Conservation (phyloP, 75 land plant genomes). For the Picea glauca region DNA sequence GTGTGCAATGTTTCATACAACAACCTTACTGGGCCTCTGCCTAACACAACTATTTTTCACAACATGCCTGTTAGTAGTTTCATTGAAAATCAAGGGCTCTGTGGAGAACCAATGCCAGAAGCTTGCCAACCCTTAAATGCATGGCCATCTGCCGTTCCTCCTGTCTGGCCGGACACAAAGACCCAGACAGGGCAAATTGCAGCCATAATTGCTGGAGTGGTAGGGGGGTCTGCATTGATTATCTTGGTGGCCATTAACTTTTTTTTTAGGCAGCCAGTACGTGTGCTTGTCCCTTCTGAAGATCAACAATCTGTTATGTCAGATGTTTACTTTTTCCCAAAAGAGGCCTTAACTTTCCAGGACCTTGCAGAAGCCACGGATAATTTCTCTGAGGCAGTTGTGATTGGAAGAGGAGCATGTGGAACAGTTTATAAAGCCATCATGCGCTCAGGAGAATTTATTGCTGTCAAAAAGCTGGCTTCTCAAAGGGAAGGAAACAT, state of each 20-base stretch:
- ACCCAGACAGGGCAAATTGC: conserved; percentile 38
- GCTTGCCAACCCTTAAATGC: conserved; percentile 14
- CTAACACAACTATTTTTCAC: conserved; percentile 38
- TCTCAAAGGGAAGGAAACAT: conserved; percentile 62
- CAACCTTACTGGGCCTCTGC: conserved; percentile 67
- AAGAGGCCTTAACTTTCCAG: conserved; percentile 56
- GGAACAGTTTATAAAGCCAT: conserved; percentile 87
- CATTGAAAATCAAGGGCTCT: conserved; percentile 71
- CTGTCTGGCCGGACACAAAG: neutral
- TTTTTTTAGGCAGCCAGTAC: conserved; percentile 47
- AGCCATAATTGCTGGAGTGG: conserved; percentile 47
- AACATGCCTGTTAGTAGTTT: conserved; percentile 64
- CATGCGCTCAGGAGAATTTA: conserved; percentile 45
- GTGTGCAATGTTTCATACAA: conserved; percentile 71
- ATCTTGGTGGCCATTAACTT: conserved; percentile 51
- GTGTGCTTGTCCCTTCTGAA: conserved; percentile 30
- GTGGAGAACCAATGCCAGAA: conserved; percentile 52
- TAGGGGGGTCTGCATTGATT: conserved; percentile 56
- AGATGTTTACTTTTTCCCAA: conserved; percentile 44
- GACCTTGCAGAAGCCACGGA: conserved; percentile 70
- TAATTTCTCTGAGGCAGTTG: conserved; percentile 59
- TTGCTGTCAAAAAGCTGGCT: conserved; percentile 75
- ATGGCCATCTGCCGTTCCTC: conserved; percentile 13
- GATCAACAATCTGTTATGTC: conserved; percentile 43
- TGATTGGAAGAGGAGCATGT: conserved; percentile 84